Conservation (phyloP, 2,329 filamentous ascomycete genomes). For the Beauveria pseudobassiana region DNA sequence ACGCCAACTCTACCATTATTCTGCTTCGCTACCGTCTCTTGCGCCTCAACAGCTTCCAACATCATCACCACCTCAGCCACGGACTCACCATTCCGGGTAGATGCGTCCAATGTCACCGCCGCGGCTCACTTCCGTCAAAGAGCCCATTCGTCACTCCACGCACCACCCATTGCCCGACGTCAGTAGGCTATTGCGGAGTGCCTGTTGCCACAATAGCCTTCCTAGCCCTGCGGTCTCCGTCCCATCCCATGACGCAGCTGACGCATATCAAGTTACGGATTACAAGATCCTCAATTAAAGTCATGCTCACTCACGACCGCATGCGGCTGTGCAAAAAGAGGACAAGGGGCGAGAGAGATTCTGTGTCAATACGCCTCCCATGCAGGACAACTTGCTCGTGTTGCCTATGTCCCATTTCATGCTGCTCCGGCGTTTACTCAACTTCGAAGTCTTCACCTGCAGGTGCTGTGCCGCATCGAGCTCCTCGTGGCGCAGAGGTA, state of each 20-base stretch:
- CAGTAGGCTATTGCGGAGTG: background rate
- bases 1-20: background rate
- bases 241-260: background rate
- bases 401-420: background rate
- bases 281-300: background rate
- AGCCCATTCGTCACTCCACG: background rate
- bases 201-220: background rate
- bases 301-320: too few relatives aligned
- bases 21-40: background rate
- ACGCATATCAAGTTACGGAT: background rate
- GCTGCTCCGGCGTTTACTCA: background rate
- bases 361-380: background rate
- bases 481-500: background rate
- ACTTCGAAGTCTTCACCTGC: constrained; percentile 1
- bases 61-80: background rate
- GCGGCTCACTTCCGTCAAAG: background rate
- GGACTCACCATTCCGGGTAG: background rate
- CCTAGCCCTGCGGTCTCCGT: background rate
- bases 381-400: background rate
- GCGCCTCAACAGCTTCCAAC: background rate
- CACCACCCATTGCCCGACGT: background rate
- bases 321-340: background rate
- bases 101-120: background rate
- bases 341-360: too few relatives aligned
- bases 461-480: background rate